A percentile compares a stretch with the other conserved stretches of the same genome.
Conservation (phyloP, 768 basidiomycete species). For the Pilatotrama ljubarskyi region DNA sequence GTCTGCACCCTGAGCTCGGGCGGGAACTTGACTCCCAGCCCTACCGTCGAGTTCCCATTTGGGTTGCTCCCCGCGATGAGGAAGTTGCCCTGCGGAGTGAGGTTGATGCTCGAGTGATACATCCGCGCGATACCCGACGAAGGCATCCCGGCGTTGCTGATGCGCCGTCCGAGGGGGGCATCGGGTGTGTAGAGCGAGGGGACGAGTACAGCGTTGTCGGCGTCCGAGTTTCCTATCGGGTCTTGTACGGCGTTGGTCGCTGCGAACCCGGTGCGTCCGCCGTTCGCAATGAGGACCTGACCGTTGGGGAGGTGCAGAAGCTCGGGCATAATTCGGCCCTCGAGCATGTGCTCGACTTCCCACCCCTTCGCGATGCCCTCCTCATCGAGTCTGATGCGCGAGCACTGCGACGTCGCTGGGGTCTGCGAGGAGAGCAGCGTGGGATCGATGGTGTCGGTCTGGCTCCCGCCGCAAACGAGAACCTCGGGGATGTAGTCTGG, state of each 20-base stretch:
- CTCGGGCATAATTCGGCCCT: constrained; percentile 75
- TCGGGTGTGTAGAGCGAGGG: constrained; percentile 68
- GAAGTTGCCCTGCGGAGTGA: constrained; percentile 69
- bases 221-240: constrained; percentile 76
- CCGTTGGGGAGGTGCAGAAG: constrained; percentile 82
- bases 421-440: constrained; percentile 71
- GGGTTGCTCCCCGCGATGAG: constrained; percentile 87
- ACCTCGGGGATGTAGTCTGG: constrained; percentile 66
- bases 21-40: constrained; percentile 50
- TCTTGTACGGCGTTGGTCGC: constrained; percentile 71
- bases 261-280: constrained; percentile 69
- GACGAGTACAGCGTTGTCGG: constrained; percentile 65
- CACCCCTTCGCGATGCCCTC: constrained; percentile 68
- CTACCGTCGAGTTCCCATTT: constrained; percentile 73
- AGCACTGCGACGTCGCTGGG: constrained; percentile 71
- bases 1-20: constrained; percentile 90
- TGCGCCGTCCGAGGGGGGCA: constrained; percentile 55
- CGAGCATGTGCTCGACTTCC: constrained; percentile 74
- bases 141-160: constrained; percentile 57
- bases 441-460: constrained; percentile 56
- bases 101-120: constrained; percentile 80
- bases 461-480: constrained; percentile 76
- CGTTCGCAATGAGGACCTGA: constrained; percentile 74
- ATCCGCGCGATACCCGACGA: constrained; percentile 68
- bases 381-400: constrained; percentile 63